Conservation (phyloP, 768 basidiomycete species). For the Pilatotrama ljubarskyi region DNA sequence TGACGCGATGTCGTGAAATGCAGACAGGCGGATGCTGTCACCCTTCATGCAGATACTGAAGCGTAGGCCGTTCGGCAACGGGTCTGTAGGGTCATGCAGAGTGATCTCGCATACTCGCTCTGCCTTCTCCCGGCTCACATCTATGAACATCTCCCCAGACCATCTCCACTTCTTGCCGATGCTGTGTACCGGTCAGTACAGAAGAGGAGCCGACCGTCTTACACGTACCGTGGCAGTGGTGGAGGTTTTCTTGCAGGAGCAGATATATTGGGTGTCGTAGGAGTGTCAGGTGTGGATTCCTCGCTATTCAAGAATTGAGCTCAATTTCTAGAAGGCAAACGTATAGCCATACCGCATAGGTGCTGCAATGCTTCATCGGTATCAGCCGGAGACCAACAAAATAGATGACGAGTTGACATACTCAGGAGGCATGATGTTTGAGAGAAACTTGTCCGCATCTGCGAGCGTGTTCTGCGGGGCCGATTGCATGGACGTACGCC, state of each 20-base stretch:
- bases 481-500: background rate
- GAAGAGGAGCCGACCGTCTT: background rate
- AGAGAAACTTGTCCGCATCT: slow-evolving; percentile 40
- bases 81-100: slow-evolving; percentile 47
- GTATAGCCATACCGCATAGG: slow-evolving; percentile 26
- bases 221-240: slow-evolving; percentile 9
- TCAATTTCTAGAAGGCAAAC: background rate
- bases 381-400: slow-evolving; percentile 9
- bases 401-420: slow-evolving; percentile 24
- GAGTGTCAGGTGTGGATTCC: background rate
- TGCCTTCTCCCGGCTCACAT: slow-evolving; percentile 35
- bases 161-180: slow-evolving; percentile 66
- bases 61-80: slow-evolving; percentile 41
- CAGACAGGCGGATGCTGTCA: slow-evolving; percentile 45
- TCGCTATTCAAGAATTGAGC: slow-evolving; percentile 1
- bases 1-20: slow-evolving; percentile 50
- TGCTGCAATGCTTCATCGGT: slow-evolving; percentile 21
- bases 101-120: slow-evolving; percentile 51
- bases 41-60: slow-evolving; percentile 49
- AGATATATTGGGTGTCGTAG: slow-evolving; percentile 1
- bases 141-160: slow-evolving; percentile 55
- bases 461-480: slow-evolving; percentile 16
- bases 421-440: slow-evolving; percentile 42
- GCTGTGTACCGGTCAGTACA: slow-evolving; percentile 32
- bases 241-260: background rate